phyloP scores from a whole-genome alignment of 208 protist genomes.

The Plasmodiophora brassicae region DNA sequence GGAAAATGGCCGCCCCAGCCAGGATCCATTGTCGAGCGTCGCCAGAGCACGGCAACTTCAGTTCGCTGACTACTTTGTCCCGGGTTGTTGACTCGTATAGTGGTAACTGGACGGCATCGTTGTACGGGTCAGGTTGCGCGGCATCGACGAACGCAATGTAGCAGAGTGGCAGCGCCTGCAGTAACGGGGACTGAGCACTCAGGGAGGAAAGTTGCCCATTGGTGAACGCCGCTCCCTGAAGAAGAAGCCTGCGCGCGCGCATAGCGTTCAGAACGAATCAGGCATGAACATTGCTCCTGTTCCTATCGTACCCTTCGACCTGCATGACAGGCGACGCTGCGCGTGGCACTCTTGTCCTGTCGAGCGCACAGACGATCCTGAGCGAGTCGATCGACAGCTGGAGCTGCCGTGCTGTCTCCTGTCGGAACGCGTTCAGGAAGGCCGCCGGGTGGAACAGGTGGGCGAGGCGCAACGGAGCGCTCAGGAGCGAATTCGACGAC shows the following conservation, averaged over 20 bases:
- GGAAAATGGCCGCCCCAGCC: conserved; percentile 72
- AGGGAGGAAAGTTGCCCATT: neutral
- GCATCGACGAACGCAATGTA: neutral
- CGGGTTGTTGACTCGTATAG: conserved; percentile 64
- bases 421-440: conserved; percentile 87
- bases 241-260: neutral
- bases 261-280: neutral
- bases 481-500: conserved; percentile 65
- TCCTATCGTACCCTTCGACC: conserved; percentile 18
- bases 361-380: conserved; percentile 14
- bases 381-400: conserved; percentile 69
- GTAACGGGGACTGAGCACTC: conserved; percentile 70
- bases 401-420: conserved; percentile 77
- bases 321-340: conserved; percentile 41
- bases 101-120: neutral
- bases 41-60: conserved; percentile 70
- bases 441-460: conserved; percentile 80
- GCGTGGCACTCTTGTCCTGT: neutral
- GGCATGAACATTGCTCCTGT: neutral
- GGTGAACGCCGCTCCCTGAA: neutral
- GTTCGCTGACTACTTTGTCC: conserved; percentile 74
- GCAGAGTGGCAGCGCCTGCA: neutral
- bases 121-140: neutral
- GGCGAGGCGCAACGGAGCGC: conserved; percentile 67
- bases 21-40: conserved; percentile 72